Base-by-base conservation (phyloP, 2,329 filamentous ascomycete genomes). In the Aspergillus sp. region DNA sequence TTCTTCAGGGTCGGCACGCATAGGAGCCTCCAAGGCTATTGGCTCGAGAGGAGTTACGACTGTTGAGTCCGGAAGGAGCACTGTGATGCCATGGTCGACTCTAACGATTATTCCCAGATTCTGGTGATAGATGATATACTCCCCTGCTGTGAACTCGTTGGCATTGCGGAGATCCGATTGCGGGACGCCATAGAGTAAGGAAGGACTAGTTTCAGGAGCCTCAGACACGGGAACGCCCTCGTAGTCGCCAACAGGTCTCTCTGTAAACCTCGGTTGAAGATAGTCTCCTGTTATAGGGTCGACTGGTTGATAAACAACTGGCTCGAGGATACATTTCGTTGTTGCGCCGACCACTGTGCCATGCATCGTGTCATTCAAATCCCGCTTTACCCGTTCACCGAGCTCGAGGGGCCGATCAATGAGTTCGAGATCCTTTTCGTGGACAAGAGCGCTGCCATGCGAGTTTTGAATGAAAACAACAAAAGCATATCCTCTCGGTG, bases 61-160 rank as follows among this genome's bases (percentile, higher is more conserved):
- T 32, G 76, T 81, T 48, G 79, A 80, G 66, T 86, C 81, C 6
- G 73, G 66, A 12, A 86, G 74, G 42, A 74, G 77, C 24, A 87
- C 59, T 2, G 80, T 75, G 13, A 85, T 74, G 51, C 81, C 78
- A 48, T 81, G 76, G 30, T 76, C 73, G 44, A 81, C 73, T 2
- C 78, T 74, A 50, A 80, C 75, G 4, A 87, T 77, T 11, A 78
- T 70, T 1, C 85, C 85, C 4, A 86, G 66, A 81, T 83, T 86
- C 61, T 82, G 77, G 17, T 79, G 73, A 65, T 81, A 83, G 12
- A 85, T 73, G 20, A 86, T 74, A 32, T 82, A 73, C 52, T 83
- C 80, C 4, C 81, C 81, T 58, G 80, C 78, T 5, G 73, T 66
- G 59, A 78, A 80, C 48, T 80, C 71, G 58, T 80, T 74, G 12